These are phyloP conservation scores for Crithidia sp. DNA, from an alignment of 208 protist genomes.

Conservation along the genomic window DNA sequence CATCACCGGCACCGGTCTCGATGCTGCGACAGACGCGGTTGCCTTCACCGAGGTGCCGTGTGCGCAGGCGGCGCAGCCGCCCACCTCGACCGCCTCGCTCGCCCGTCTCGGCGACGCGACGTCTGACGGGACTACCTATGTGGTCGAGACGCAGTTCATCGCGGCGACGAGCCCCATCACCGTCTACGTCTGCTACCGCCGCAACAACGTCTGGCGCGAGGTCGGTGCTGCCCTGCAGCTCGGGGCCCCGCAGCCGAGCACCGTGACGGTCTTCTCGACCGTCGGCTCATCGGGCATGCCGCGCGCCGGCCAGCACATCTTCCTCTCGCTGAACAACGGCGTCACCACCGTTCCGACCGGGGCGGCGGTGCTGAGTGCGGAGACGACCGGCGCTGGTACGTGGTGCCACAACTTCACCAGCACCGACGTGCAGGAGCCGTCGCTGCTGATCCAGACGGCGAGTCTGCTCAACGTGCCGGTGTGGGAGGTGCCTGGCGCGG, in stretches of 20 bases:
- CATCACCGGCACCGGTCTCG: slow-evolving; percentile 59
- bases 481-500: slow-evolving; percentile 62
- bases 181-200: slow-evolving; percentile 75
- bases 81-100: slow-evolving; percentile 45
- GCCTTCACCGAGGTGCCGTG: slow-evolving; percentile 79
- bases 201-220: slow-evolving; percentile 58
- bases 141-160: slow-evolving; percentile 77
- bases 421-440: slow-evolving; percentile 56
- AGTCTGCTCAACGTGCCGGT: slow-evolving; percentile 66
- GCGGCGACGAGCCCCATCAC: slow-evolving; percentile 12
- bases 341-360: slow-evolving; percentile 3
- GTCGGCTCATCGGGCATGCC: slow-evolving; percentile 30
- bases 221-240: slow-evolving; percentile 64
- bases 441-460: slow-evolving; percentile 43
- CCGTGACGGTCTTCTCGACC: slow-evolving; percentile 38
- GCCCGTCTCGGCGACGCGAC: slow-evolving; percentile 42
- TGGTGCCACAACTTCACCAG: slow-evolving; percentile 91
- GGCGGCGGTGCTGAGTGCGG: slow-evolving; percentile 55
- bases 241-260: slow-evolving; percentile 40
- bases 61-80: slow-evolving; percentile 26
- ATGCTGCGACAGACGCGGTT: slow-evolving; percentile 47
- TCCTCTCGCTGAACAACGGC: slow-evolving; percentile 47
- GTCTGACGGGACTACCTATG: slow-evolving; percentile 42
- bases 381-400: slow-evolving; percentile 39
- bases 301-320: slow-evolving; percentile 80